Evolutionary conservation across 2,329 filamentous ascomycete species (phyloP), one percentile per base, ranked within the genome.

Genomic region (Talaromyces sp.): DNA sequence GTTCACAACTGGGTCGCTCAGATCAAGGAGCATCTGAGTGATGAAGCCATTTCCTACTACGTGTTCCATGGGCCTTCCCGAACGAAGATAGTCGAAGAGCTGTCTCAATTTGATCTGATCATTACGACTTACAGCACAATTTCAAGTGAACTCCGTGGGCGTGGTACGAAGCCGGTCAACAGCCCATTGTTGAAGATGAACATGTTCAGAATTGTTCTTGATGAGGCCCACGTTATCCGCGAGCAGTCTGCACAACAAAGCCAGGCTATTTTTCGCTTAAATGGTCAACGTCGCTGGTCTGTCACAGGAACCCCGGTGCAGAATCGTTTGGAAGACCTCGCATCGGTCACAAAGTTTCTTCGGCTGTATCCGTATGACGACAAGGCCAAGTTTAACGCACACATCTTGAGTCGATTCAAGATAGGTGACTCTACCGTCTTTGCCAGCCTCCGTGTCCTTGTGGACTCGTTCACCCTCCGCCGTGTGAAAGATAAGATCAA

Each of bases 261-360:
- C 62, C 92, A 93, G 74, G 91, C 92, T 3, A 91, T 95, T 22
- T 93, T 92, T 69, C 86, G 87, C 22, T 82, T 98, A 2, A 85
- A 90, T 66, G 91, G 93, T 2, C 86, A 91, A 73, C 87, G 93
- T 37, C 89, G 93, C 39, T 99, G 95, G 95, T 94, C 93, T 2
- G 92, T 98, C n/a, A 98, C 95, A 0, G 95, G 94, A 63, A 98
- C 95, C 0, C 95, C 93, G 0, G 91, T 98, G 9, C 94, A 98
- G 77, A 99, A 99, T 73, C 89, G 91, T 3, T 84, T 98, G 2
- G 93, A 96, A 69, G 95, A 99, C 75, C 84, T 98, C 24, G 91
- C 92, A 14, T 91, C 94, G 1, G 82, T 98, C 2, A 88, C 97
- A 66, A 91, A 89, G 37, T 98, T 98, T 73, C 81, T 98, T 49